Base-by-base conservation (phyloP, 129 eudicot genomes). In the Artemisia argyi region DNA sequence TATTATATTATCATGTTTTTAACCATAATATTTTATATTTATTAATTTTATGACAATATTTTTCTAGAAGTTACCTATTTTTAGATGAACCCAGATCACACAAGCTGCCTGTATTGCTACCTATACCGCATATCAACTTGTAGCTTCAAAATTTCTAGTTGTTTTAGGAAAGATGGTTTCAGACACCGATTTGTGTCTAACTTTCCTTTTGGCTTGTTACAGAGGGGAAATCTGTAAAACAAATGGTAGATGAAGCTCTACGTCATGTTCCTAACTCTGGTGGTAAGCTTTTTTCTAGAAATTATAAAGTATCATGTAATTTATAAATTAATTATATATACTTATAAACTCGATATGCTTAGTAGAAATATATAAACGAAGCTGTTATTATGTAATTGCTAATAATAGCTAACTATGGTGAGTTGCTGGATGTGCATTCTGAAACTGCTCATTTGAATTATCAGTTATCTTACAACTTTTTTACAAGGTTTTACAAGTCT, bases 231-330 rank as follows among this genome's bases (percentile, higher is more conserved):
- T 86, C 97, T 28, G 99, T 95, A 69, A 79, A 95, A 81, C 76
- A 95, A 83, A 95, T 95, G 99, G 94, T 95, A 26, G 84, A 88
- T 75, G 99, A 90, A 87, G 97, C 99, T 81, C 96, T 95, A 72
- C 78, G 26, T 50, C 94, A 65, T 14, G 93, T 95, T 55, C 97
- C 99, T 57, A 95, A 95, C 77, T 65, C 65, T 7, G 82, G 81
- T 30, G 96, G 99, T 95, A 78, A 73, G 94, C 66, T 79, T 74
- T 69, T 51, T 66, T 54, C 46, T 9, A 39, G 8, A 39, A 39
- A 39, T 28, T 28, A 3, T 28, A 28, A 28, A 28, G 32, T 28
- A 28, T 28, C 32, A 28, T 3, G 5, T 28, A 28, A 28, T 0
- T 28, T 28, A 28, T 3, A 28, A 28, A 28, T 28, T 28, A 28